Percentiles rank a stretch among this genome's conserved stretches.
Evolutionary conservation across 2,329 filamentous ascomycete genomes (phyloP).

Genomic region (Fusarium avenaceum): DNA sequence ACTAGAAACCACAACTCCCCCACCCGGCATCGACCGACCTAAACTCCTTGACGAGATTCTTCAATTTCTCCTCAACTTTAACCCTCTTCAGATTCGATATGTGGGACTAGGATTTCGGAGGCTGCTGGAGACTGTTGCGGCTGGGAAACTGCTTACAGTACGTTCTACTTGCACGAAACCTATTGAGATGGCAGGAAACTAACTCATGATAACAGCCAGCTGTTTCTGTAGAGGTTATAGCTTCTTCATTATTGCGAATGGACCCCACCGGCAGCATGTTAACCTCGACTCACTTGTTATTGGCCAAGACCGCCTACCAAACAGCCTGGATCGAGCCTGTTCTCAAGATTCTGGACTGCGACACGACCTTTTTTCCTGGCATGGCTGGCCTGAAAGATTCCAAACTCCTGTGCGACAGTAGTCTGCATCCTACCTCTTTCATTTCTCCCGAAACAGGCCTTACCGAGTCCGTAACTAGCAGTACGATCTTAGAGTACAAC

Average conservation of each 20-base stretch:
- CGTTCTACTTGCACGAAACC: slow-evolving; percentile 1
- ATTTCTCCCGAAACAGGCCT: slow-evolving; percentile 72
- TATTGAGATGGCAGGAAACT: slow-evolving; percentile 22
- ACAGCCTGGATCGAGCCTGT: slow-evolving; percentile 66
- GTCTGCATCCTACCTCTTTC: slow-evolving; percentile 65
- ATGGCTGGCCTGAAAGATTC: slow-evolving; percentile 54
- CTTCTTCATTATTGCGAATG: slow-evolving; percentile 71
- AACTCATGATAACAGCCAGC: slow-evolving; percentile 55
- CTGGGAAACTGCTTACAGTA: slow-evolving; percentile 60
- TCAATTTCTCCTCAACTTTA: slow-evolving; percentile 63
- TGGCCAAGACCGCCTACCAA: slow-evolving; percentile 71
- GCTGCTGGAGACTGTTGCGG: slow-evolving; percentile 59
- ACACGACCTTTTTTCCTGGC: slow-evolving; percentile 75
- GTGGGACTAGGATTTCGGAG: slow-evolving; percentile 59
- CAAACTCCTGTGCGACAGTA: slow-evolving; percentile 61
- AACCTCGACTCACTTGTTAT: slow-evolving; percentile 71
- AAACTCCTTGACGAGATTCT: slow-evolving; percentile 59
- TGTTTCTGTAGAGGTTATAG: slow-evolving; percentile 61
- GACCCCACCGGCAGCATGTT: slow-evolving; percentile 76
- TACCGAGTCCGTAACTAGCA: slow-evolving; percentile 64
- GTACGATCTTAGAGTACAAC: slow-evolving; percentile 76
- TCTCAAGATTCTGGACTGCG: slow-evolving; percentile 72
- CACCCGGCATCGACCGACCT: slow-evolving; percentile 51
- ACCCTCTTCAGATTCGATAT: slow-evolving; percentile 67
- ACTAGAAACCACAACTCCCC: slow-evolving; percentile 44